phyloP scores from a whole-genome alignment of 768 basidiomycete genomes.

The Boletus edulis region DNA sequence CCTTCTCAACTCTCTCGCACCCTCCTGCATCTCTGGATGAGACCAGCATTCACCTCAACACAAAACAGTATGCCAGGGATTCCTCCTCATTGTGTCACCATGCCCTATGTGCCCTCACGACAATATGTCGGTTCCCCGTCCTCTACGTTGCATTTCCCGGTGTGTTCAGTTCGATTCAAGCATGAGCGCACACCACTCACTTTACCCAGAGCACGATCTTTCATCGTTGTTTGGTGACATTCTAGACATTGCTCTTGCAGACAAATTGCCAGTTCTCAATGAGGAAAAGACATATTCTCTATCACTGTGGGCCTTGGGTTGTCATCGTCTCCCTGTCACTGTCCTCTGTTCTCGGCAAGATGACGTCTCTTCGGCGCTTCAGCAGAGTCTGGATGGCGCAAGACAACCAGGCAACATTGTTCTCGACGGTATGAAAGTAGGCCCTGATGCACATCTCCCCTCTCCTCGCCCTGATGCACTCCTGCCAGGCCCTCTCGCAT shows the following conservation, averaged over 20 bases:
- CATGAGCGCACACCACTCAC: background rate
- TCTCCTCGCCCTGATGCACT: conserved; percentile 4
- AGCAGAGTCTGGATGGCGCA: conserved; percentile 33
- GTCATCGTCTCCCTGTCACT: conserved; percentile 44
- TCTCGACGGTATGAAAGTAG: conserved; percentile 32
- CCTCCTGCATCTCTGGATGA: conserved; percentile 4
- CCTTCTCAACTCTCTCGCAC: conserved; percentile 18
- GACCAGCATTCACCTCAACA: conserved; percentile 7
- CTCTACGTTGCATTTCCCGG: conserved; percentile 48
- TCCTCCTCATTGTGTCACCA: conserved; percentile 48
- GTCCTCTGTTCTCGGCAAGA: conserved; percentile 34
- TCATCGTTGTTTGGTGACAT: conserved; percentile 42
- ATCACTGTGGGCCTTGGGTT: conserved; percentile 48
- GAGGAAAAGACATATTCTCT: conserved; percentile 45
- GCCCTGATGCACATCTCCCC: background rate
- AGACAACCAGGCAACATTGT: conserved; percentile 11
- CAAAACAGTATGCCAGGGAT: conserved; percentile 41
- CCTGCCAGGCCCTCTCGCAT: conserved; percentile 24
- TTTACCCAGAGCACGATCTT: conserved; percentile 41
- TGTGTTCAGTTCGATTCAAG: conserved; percentile 31
- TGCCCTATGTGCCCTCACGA: conserved; percentile 50
- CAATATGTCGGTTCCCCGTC: conserved; percentile 46
- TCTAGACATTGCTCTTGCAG: conserved; percentile 39
- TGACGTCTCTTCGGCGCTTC: conserved; percentile 36
- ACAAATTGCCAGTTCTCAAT: conserved; percentile 36